phyloP scores from a whole-genome alignment of 371 early-diverging fungal genomes.

The Mortierella sp. region DNA sequence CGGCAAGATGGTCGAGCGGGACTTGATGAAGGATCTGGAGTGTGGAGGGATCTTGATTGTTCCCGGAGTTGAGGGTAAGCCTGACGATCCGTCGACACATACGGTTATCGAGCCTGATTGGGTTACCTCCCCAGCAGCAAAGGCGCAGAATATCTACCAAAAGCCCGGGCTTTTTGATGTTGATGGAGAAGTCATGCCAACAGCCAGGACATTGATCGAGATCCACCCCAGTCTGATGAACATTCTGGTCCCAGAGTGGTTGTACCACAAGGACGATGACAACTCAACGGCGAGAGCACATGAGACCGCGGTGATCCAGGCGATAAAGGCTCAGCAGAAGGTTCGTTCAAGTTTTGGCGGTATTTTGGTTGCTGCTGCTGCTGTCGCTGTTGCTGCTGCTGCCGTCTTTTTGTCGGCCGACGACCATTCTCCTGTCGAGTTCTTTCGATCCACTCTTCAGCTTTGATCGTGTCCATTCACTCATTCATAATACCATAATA shows the following conservation, averaged over 20 bases:
- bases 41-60: conserved; percentile 41
- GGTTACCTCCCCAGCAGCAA: conserved; percentile 22
- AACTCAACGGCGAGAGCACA: neutral
- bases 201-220: conserved; percentile 45
- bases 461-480: neutral
- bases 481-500: neutral
- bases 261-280: conserved; percentile 16
- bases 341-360: neutral
- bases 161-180: conserved; percentile 49
- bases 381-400: neutral
- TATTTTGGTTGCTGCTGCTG: neutral
- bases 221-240: conserved; percentile 45
- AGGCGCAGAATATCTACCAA: conserved; percentile 16
- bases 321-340: neutral
- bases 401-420: neutral
- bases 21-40: conserved; percentile 36
- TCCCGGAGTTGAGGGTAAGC: conserved; percentile 43
- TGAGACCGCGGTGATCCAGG: neutral
- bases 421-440: neutral
- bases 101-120: conserved; percentile 28
- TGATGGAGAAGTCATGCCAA: conserved; percentile 51
- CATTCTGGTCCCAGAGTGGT: conserved; percentile 48
- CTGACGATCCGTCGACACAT: conserved; percentile 24
- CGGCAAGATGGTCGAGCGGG: conserved; percentile 41
- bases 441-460: neutral